Evolutionary conservation across 345 rosid species (phyloP), one percentile per base, ranked within the genome.

Genomic region (Euphorbia peplus): DNA sequence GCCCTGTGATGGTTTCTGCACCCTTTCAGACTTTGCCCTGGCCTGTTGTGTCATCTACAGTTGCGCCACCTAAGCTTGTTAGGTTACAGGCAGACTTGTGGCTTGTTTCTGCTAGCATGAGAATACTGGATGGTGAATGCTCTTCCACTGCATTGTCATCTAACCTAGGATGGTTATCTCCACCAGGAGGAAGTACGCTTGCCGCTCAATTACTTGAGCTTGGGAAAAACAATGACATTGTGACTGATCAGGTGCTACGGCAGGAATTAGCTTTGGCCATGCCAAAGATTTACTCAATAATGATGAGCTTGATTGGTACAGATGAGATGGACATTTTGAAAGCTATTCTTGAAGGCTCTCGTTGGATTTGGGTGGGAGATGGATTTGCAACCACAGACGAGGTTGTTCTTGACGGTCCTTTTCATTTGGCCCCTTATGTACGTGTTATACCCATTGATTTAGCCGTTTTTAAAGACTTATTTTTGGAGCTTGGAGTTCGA

Each of bases 301-400:
- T 93, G 76, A 70, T 73, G 60, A 77, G 83, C 75, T 82, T 90
- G 81, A 79, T 87, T 72, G 86, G 89, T 75, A 81, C 98, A 13
- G 98, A 90, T 80, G 98, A 93, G 79, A 88, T 90, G 92, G 98
- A 93, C 64, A 88, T 93, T 70, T 87, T 90, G 72, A 88, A 93
- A 81, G 96, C 97, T 79, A 85, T 93, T 78, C 92, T 93, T 78
- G 98, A 93, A 87, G 98, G 95, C 50, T 84, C 97, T 79, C 92
- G 97, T 72, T 93, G 98, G 98, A 87, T 93, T 69, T 93, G 98
- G 98, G 97, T 93, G 54, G 98, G 98, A 68, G 98, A 90, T 85
- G 98, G 98, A 70, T 93, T 93, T 88, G 91, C 98, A 70, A 93
- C 84, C 8, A 70, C 82, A 35, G 86, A 86, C 71, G 98, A 93